A percentile compares a stretch with the other conserved stretches of the same genome.
These are phyloP conservation scores for Flaveria trinervia DNA, from an alignment of 129 eudicot species.

Conservation along the genomic window DNA sequence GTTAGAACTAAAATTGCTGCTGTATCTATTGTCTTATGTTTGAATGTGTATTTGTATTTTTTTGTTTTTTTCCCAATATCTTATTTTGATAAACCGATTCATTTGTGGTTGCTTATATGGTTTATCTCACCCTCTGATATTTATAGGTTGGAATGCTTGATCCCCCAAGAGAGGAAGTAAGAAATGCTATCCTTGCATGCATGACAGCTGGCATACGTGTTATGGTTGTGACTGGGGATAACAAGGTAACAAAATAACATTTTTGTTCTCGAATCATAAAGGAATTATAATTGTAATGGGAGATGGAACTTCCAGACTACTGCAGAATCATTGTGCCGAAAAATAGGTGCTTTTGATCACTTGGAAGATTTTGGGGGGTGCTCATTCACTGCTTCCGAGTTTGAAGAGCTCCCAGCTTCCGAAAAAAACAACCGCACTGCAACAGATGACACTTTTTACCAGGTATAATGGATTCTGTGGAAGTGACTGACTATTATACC, in stretches of 20 bases:
- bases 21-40: not conserved
- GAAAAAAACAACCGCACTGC: conserved; percentile 80
- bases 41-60: conserved; percentile 6
- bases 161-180: conserved; percentile 98
- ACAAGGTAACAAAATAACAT: conserved; percentile 61
- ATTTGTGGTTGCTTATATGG: conserved; percentile 16
- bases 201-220: conserved; percentile 99
- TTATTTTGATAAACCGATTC: not conserved
- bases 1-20: not conserved
- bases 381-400: conserved; percentile 96
- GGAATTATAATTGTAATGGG: conserved; percentile 26
- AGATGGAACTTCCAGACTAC: conserved; percentile 55
- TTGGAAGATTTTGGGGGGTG: conserved; percentile 77
- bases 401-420: conserved; percentile 85
- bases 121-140: not conserved
- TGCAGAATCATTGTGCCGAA: conserved; percentile 91
- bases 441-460: conserved; percentile 85
- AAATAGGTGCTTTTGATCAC: conserved; percentile 94
- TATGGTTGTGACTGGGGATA: conserved; percentile 98
- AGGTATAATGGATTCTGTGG: conserved; percentile 42
- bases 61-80: not conserved
- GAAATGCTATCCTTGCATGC: conserved; percentile 89
- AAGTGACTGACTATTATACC: not conserved
- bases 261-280: not conserved
- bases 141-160: conserved; percentile 97